These are phyloP conservation scores for Fusarium miscanthi DNA, from an alignment of 2,329 filamentous ascomycete species.

Conservation along the genomic window DNA sequence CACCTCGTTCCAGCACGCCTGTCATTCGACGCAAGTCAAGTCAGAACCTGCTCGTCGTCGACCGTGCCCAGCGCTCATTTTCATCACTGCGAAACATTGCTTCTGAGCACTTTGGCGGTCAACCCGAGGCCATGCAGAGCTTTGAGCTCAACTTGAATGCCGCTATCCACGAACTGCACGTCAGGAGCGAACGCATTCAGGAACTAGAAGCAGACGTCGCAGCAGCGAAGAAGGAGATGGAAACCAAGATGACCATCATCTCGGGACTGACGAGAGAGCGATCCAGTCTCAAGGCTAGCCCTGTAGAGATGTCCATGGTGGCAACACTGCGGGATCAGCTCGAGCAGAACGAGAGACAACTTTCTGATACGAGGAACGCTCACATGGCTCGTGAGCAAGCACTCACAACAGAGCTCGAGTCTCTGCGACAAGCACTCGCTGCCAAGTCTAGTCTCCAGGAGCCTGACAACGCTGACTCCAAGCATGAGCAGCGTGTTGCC, in stretches of 20 bases:
- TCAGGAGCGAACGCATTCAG: constrained; percentile 88
- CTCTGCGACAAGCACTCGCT: constrained; percentile 67
- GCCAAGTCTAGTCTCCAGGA: constrained; percentile 41
- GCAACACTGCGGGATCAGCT: constrained; percentile 89
- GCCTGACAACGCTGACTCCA: constrained; percentile 48
- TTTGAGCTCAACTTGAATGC: constrained; percentile 93
- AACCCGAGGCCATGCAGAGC: constrained; percentile 87
- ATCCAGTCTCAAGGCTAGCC: constrained; percentile 84
- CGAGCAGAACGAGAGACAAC: constrained; percentile 84
- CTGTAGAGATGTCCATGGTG: constrained; percentile 92
- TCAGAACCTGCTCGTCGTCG: constrained; percentile 86
- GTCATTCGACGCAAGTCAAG: constrained; percentile 94
- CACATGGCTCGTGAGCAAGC: constrained; percentile 81
- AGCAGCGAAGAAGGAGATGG: constrained; percentile 93
- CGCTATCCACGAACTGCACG: constrained; percentile 91
- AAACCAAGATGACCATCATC: constrained; percentile 95
- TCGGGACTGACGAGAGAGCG: constrained; percentile 92
- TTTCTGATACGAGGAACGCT: constrained; percentile 76
- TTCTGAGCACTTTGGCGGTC: constrained; percentile 82
- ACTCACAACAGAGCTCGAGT: constrained; percentile 76
- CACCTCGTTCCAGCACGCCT: constrained; percentile 74
- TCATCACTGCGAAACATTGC: constrained; percentile 90
- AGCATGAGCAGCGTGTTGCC: constrained; percentile 68
- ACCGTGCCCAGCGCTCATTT: constrained; percentile 91
- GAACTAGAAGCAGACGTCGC: constrained; percentile 87